phyloP scores from a whole-genome alignment of 371 early-diverging fungal species.

The Blakeslea trispora region DNA sequence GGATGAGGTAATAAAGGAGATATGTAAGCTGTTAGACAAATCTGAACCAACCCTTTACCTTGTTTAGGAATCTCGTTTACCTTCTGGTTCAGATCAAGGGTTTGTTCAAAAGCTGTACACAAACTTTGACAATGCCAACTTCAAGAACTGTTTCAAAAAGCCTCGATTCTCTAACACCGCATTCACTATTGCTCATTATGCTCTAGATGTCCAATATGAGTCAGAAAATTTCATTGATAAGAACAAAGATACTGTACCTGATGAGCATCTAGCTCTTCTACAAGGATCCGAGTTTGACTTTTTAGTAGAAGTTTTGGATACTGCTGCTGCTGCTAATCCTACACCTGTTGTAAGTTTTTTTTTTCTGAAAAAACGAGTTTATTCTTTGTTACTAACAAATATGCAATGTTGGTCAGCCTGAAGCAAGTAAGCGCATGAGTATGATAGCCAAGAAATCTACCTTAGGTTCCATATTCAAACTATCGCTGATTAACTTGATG shows the following conservation, averaged over 20 bases:
- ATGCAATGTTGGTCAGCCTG: constrained; percentile 22
- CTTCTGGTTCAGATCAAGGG: constrained; percentile 83
- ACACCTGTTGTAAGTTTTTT: constrained; percentile 37
- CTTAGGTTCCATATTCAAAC: constrained; percentile 84
- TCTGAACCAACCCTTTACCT: too few species aligned
- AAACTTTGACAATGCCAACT: constrained; percentile 69
- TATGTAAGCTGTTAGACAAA: too few species aligned
- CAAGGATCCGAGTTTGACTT: constrained; percentile 72
- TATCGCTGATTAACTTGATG: constrained; percentile 89
- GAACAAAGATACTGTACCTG: constrained; percentile 98
- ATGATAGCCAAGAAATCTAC: constrained; percentile 77
- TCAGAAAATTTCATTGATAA: constrained; percentile 97
- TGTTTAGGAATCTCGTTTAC: constrained; percentile 88
- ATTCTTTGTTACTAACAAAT: background rate
- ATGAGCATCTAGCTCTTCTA: constrained; percentile 81
- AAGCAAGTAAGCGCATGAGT: constrained; percentile 57
- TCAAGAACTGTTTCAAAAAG: constrained; percentile 83
- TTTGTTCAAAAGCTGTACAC: constrained; percentile 86
- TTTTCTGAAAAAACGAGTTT: too few species aligned
- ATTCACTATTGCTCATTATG: constrained; percentile 92
- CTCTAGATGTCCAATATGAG: constrained; percentile 88
- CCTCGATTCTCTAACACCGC: constrained; percentile 86
- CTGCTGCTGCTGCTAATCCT: constrained; percentile 47
- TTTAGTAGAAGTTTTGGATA: constrained; percentile 71
- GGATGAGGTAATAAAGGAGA: constrained; percentile 82